These are phyloP conservation scores for Fusarium pilosicola DNA, from an alignment of 2,329 filamentous ascomycete species.

Conservation along the genomic window DNA sequence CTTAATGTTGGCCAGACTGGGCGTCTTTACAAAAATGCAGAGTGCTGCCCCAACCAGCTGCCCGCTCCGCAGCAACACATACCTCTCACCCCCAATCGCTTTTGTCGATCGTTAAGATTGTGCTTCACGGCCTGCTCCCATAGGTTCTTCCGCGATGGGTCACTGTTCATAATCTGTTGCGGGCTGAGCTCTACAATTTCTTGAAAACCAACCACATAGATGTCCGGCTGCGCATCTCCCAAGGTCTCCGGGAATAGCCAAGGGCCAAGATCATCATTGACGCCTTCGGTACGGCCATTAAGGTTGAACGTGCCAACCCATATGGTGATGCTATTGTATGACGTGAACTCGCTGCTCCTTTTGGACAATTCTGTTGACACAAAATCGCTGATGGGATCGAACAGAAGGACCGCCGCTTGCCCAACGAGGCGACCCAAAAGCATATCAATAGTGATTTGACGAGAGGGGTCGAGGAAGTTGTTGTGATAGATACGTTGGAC, in stretches of 20 bases:
- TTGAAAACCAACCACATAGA: slow-evolving; percentile 92
- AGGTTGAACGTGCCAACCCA: slow-evolving; percentile 94
- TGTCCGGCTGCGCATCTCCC: slow-evolving; percentile 76
- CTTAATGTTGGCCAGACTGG: slow-evolving; percentile 82
- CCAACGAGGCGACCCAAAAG: slow-evolving; percentile 86
- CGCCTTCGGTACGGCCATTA: slow-evolving; percentile 84
- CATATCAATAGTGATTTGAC: slow-evolving; percentile 95
- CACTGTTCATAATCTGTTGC: slow-evolving; percentile 99
- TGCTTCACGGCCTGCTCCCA: slow-evolving; percentile 87
- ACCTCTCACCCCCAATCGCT: slow-evolving; percentile 74
- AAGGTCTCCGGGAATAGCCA: slow-evolving; percentile 79
- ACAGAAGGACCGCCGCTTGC: slow-evolving; percentile 84
- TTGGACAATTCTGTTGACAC: slow-evolving; percentile 80
- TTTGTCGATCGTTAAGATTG: slow-evolving; percentile 78
- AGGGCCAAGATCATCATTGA: slow-evolving; percentile 80
- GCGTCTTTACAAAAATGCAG: slow-evolving; percentile 88
- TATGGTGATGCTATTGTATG: slow-evolving; percentile 77
- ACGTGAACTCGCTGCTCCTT: slow-evolving; percentile 77
- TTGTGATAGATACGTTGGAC: slow-evolving; percentile 96
- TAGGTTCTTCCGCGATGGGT: slow-evolving; percentile 82
- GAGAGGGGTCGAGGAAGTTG: slow-evolving; percentile 92
- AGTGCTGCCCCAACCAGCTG: slow-evolving; percentile 95
- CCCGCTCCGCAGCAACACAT: slow-evolving; percentile 89
- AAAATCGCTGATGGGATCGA: slow-evolving; percentile 93
- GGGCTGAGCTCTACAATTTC: slow-evolving; percentile 98